phyloP scores from a whole-genome alignment of 768 basidiomycete species.

The Chlorophyllum brunneum region DNA sequence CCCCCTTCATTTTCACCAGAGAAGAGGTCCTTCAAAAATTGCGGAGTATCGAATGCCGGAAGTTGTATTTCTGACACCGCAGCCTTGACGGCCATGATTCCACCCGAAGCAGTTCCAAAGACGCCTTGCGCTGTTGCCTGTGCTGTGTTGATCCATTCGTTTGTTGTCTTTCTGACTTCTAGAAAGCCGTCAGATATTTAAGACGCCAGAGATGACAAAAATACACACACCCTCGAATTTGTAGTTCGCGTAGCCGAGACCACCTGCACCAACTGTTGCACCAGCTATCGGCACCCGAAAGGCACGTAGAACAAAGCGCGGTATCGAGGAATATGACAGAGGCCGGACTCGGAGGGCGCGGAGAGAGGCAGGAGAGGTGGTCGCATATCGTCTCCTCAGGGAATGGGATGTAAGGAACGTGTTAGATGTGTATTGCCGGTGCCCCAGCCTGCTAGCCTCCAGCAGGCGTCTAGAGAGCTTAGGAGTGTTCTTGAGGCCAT shows the following conservation, averaged over 20 bases:
- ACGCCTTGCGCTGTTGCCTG: constrained; percentile 70
- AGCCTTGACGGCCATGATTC: constrained; percentile 55
- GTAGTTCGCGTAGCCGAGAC: constrained; percentile 93
- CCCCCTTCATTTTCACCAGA: constrained; percentile 26
- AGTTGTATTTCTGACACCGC: constrained; percentile 60
- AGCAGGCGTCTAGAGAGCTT: constrained; percentile 29
- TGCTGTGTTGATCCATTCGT: constrained; percentile 59
- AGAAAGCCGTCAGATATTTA: background rate
- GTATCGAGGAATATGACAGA: constrained; percentile 84
- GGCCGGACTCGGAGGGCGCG: constrained; percentile 72
- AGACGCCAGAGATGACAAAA: background rate
- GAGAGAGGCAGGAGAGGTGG: constrained; percentile 37
- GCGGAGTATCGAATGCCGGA: constrained; percentile 49
- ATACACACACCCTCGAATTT: constrained; percentile 81
- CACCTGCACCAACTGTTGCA: constrained; percentile 85
- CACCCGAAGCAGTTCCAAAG: constrained; percentile 69
- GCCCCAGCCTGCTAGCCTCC: constrained; percentile 36
- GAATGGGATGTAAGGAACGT: constrained; percentile 54
- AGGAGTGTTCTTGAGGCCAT: constrained; percentile 39
- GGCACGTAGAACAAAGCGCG: constrained; percentile 82
- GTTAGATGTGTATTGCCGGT: constrained; percentile 45
- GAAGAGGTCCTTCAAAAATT: constrained; percentile 70
- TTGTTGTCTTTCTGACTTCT: constrained; percentile 73
- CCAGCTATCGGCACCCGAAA: constrained; percentile 88
- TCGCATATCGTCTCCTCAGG: constrained; percentile 45